Percentiles rank a stretch among this genome's conserved stretches.
phyloP scores from a whole-genome alignment of 2,329 filamentous ascomycete species.

The Cladosporium sp. region DNA sequence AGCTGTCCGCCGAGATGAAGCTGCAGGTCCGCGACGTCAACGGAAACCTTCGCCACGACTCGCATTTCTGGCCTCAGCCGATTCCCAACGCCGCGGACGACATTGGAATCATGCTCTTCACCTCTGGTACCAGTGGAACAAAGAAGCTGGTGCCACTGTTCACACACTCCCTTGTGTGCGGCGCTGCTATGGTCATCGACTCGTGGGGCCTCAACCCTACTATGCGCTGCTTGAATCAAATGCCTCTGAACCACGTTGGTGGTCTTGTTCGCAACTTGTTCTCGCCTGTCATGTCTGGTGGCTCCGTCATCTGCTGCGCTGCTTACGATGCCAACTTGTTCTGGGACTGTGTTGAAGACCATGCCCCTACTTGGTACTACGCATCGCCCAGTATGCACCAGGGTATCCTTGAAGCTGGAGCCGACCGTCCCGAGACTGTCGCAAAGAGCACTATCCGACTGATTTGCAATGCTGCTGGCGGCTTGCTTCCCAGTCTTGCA shows the following conservation, averaged over 20 bases:
- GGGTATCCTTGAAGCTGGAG: conserved; percentile 47
- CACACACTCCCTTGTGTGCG: conserved; percentile 48
- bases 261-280: conserved; percentile 54
- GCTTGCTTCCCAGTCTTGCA: conserved; percentile 50
- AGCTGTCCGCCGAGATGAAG: conserved; percentile 36
- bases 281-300: conserved; percentile 51
- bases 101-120: conserved; percentile 52
- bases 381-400: conserved; percentile 56
- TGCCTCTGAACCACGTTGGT: conserved; percentile 54
- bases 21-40: conserved; percentile 31
- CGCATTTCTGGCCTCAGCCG: conserved; percentile 5
- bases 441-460: conserved; percentile 45
- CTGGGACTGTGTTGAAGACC: conserved; percentile 51
- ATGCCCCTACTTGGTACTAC: conserved; percentile 54
- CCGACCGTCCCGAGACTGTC: conserved; percentile 38
- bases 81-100: conserved; percentile 43
- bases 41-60: conserved; percentile 10
- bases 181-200: conserved; percentile 50
- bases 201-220: conserved; percentile 48
- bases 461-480: conserved; percentile 55
- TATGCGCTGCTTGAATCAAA: conserved; percentile 56
- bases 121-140: conserved; percentile 55
- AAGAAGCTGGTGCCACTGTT: conserved; percentile 56
- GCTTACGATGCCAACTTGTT: conserved; percentile 54
- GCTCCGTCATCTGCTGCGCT: conserved; percentile 51